Percentiles rank a stretch among this genome's conserved stretches.
phyloP scores from a whole-genome alignment of 129 eudicot genomes.

The Heracleum sosnowskyi region DNA sequence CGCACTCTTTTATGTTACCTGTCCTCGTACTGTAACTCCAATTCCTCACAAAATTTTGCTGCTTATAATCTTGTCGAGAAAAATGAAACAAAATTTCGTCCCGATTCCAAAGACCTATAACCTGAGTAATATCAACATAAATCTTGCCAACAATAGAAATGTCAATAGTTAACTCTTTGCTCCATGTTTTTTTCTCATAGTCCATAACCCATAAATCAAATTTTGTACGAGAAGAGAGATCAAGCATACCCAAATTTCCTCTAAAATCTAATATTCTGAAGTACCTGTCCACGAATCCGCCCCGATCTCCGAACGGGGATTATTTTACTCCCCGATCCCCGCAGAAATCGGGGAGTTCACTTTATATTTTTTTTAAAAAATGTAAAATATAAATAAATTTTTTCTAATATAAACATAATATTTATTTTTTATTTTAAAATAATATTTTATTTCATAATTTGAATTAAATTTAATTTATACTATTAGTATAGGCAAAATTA shows the following conservation, averaged over 20 bases:
- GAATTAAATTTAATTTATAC: no score
- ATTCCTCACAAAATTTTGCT: background rate
- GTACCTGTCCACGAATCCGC: background rate
- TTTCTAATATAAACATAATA: no score
- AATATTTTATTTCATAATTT: no score
- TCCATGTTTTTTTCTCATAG: constrained; percentile 5
- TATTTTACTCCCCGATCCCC: no score
- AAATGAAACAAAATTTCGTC: constrained; percentile 5
- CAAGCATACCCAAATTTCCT: constrained; percentile 1
- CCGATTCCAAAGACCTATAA: constrained; percentile 9
- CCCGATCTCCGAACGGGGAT: no score
- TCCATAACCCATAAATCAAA: constrained; percentile 11
- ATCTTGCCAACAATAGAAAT: background rate
- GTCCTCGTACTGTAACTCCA: constrained; percentile 1
- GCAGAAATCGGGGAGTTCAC: no score
- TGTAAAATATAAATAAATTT: no score
- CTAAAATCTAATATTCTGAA: constrained; percentile 5
- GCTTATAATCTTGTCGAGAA: background rate
- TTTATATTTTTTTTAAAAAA: no score
- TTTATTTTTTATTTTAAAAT: no score
- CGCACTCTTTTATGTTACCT: no score
- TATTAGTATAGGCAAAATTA: no score
- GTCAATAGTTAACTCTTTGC: background rate
- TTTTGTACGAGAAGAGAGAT: background rate
- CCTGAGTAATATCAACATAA: background rate